Evolutionary conservation across 2,329 filamentous ascomycete species (phyloP).

Genomic region (Xylariaceae sp.): DNA sequence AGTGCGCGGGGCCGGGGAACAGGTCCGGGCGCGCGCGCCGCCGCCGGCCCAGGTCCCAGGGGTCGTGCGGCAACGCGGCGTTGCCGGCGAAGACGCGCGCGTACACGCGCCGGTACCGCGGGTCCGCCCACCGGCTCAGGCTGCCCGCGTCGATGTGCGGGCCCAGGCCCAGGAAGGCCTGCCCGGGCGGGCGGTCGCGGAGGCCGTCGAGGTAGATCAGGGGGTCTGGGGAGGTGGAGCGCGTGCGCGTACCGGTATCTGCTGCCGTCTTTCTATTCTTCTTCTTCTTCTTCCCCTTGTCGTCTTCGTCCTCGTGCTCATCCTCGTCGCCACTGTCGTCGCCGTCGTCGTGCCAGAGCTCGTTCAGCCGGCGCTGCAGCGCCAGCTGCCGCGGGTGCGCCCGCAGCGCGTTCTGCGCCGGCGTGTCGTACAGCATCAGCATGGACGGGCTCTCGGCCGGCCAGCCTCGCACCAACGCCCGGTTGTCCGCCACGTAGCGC

Average conservation of each 20-base stretch:
- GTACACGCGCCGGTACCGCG: slow-evolving; percentile 30
- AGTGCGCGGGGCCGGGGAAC: slow-evolving; percentile 29
- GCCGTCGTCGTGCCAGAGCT: slow-evolving; percentile 28
- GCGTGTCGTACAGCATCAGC: slow-evolving; percentile 30
- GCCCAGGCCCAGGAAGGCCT: slow-evolving; percentile 31
- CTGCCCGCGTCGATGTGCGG: slow-evolving; percentile 37
- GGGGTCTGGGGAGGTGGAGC: slow-evolving; percentile 24
- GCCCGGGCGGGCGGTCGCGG: slow-evolving; percentile 29
- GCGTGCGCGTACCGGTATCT: too few relatives aligned
- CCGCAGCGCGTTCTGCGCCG: slow-evolving; percentile 29
- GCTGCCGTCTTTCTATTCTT: too few relatives aligned
- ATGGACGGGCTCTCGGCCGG: slow-evolving; percentile 26
- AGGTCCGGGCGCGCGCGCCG: slow-evolving; percentile 26
- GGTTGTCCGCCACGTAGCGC: background rate
- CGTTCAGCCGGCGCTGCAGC: slow-evolving; percentile 29
- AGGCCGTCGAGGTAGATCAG: slow-evolving; percentile 32
- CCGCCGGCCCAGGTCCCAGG: slow-evolving; percentile 29
- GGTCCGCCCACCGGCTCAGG: slow-evolving; percentile 34
- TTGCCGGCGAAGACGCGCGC: slow-evolving; percentile 28
- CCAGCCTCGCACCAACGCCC: background rate
- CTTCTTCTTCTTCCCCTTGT: too few relatives aligned
- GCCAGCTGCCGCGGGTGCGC: slow-evolving; percentile 29
- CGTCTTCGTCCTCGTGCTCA: too few relatives aligned
- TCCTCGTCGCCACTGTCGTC: slow-evolving; percentile 3
- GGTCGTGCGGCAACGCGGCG: slow-evolving; percentile 28